Evolutionary conservation across 2,329 filamentous ascomycete genomes (phyloP), one percentile per base, ranked within the genome.

Genomic region (Ophiostoma sp.): DNA sequence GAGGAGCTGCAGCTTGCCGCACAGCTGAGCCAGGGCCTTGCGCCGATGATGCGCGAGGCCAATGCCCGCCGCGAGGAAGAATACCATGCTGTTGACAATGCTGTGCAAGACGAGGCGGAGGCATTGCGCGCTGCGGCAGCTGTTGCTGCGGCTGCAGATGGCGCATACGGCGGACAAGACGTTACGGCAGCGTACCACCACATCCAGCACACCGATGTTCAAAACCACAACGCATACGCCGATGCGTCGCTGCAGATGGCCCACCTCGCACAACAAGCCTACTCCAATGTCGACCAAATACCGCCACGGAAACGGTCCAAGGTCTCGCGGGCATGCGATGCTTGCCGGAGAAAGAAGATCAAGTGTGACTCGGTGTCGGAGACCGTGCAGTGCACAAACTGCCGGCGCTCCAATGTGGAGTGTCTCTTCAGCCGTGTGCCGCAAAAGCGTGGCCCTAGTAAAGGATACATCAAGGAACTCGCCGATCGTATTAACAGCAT

Each of bases 401-500:
- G 93, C 78, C 88, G 89, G 69, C 87, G 92, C 69, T 89, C 91
- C 8, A 86, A 86, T n/a, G 86, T 89, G n/a, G 82, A 83, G 31
- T 97, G 93, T 79, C 85, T 93, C 27, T 97, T 96, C 77, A 96
- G 91, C 78, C 87, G 93, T 68, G 89, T 95, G 69, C 93, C 92
- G 0, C 92, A 95, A 84, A 96, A 95, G 79, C 86, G 92, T 72
- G 93, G 93, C 1, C 93, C 93, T 2, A 95, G 90, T 77, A 97
- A 96, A 85, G 93, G 93, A 85, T 96, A 96, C 76, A 97, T 97
- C 78, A 96, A 96, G 77, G 93, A 96, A 78, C 85, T 97, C 31
- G 92, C 93, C 33, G 93, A 96, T 77, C 85, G 93, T 35, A 88
- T 97, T 71, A 89, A 94, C 75, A 89, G 87, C 62, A 89, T 97